Evolutionary conservation across 2,329 filamentous ascomycete species (phyloP), one percentile per base, ranked within the genome.

Genomic region (Fusarium temperatum): DNA sequence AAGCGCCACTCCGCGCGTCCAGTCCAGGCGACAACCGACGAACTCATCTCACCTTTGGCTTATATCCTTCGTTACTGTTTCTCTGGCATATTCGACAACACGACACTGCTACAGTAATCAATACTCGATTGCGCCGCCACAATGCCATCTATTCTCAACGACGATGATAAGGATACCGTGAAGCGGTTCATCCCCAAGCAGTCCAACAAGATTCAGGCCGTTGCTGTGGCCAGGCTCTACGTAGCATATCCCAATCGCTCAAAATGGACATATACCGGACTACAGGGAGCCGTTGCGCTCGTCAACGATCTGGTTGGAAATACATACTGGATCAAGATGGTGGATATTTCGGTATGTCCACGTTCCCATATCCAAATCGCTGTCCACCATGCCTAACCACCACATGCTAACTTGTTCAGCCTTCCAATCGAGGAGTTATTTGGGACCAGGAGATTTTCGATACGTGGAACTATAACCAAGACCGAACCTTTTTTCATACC

Each of bases 371-470:
- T 63, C 77, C 54, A 39, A 24, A 30, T 36, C 51, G 42, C 26
- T 59, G 35, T 50, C 64, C 47, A 51, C 51, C 59, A 45, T 47
- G 38, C 35, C 56, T 39, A 65, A 55, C 73, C 53, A 67, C 63
- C 18, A 44, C 55, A 42, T 72, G 45, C 66, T 78, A 70, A 75
- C 66, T 24, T 47, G 32, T 41, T 54, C 80, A 96, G 92, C 89
- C 94, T 65, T 87, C 92, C 57, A 92, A 91, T 80, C 90, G 93
- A 81, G 95, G 96, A 66, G 95, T 98, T 57, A 92, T 98, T 79
- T 98, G 94, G 94, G 95, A 98, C 80, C 96, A 98, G 85, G 96
- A 99, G 84, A 94, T 99, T 78, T 99, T 97, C 85, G 96, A 99
- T 77, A 91, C 91, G 57, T 98, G 97, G 88, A 87, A 88, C 73